These are phyloP conservation scores for Mucor plumbeus DNA, from an alignment of 371 early-diverging fungal species.

Conservation along the genomic window DNA sequence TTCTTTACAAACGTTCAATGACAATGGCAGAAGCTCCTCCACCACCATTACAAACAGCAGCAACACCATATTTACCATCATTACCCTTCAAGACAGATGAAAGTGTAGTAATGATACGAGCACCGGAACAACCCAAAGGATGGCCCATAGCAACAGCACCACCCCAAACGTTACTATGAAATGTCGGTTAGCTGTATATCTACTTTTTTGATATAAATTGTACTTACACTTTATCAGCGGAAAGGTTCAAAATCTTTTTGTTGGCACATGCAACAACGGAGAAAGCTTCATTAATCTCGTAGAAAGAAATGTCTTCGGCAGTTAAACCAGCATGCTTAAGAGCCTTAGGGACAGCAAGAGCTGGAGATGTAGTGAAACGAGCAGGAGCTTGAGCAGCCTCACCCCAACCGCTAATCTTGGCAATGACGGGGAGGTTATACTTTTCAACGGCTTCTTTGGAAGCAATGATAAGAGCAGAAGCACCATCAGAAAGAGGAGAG, in stretches of 20 bases:
- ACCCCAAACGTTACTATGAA: slow-evolving; percentile 78
- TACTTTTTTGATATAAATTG: not conserved
- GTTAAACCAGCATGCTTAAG: slow-evolving; percentile 78
- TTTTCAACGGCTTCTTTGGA: slow-evolving; percentile 78
- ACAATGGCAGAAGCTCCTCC: slow-evolving; percentile 92
- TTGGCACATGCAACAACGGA: slow-evolving; percentile 95
- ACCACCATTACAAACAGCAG: slow-evolving; percentile 96
- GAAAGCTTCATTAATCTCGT: slow-evolving; percentile 99
- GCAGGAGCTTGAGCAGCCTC: slow-evolving; percentile 85
- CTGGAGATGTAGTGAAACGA: slow-evolving; percentile 92
- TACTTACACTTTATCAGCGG: slow-evolving; percentile 66
- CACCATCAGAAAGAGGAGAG: slow-evolving; percentile 94
- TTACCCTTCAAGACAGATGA: slow-evolving; percentile 72
- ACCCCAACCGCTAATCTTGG: slow-evolving; percentile 74
- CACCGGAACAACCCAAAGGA: slow-evolving; percentile 97
- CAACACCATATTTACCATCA: slow-evolving; percentile 84
- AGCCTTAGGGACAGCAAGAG: slow-evolving; percentile 92
- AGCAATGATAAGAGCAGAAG: slow-evolving; percentile 89
- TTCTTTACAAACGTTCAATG: slow-evolving; percentile 70
- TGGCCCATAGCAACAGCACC: slow-evolving; percentile 98
- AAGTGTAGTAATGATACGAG: slow-evolving; percentile 90
- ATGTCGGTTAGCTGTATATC: not conserved
- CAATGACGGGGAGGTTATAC: slow-evolving; percentile 77
- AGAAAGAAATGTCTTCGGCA: slow-evolving; percentile 76
- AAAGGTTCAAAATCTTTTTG: slow-evolving; percentile 76